A percentile compares a stretch with the other conserved stretches of the same genome.
phyloP scores from a whole-genome alignment of 192 early-diverging fungal genomes.

The Spinellus fusiger region DNA sequence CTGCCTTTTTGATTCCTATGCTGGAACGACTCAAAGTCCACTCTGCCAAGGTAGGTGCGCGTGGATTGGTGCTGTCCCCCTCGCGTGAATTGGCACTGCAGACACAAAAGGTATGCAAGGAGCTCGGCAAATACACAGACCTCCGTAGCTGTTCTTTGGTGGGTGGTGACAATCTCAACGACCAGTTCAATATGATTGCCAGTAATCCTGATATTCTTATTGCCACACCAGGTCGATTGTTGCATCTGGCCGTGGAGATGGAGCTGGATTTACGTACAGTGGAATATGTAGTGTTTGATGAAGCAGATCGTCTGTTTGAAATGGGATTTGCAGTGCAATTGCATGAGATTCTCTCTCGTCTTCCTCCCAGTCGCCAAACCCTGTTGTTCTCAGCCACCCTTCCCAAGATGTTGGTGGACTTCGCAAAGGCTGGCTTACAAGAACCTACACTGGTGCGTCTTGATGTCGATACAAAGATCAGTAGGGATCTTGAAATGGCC shows the following conservation, averaged over 20 bases:
- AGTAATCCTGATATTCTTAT: conserved; percentile 91
- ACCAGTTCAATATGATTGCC: conserved; percentile 91
- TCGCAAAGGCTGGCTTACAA: conserved; percentile 93
- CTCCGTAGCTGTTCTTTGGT: conserved; percentile 82
- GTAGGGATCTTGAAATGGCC: conserved; percentile 87
- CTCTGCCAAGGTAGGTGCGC: conserved; percentile 79
- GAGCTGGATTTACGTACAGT: conserved; percentile 80
- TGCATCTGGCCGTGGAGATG: conserved; percentile 90
- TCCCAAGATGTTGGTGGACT: conserved; percentile 89
- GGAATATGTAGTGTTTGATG: conserved; percentile 97
- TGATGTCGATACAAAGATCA: conserved; percentile 94
- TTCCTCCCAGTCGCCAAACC: conserved; percentile 85
- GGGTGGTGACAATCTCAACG: conserved; percentile 95
- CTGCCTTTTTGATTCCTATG: conserved; percentile 73
- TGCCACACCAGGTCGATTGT: conserved; percentile 77
- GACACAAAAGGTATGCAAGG: conserved; percentile 90
- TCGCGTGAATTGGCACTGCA: conserved; percentile 96
- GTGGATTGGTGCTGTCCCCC: conserved; percentile 84
- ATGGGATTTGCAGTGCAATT: conserved; percentile 95
- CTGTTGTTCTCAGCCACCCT: conserved; percentile 95
- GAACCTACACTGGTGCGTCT: conserved; percentile 91
- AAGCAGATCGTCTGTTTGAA: conserved; percentile 98
- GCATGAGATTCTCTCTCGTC: conserved; percentile 80
- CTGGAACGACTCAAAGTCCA: conserved; percentile 82
- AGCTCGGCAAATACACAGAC: conserved; percentile 91